Conservation (phyloP, 2,329 filamentous ascomycete genomes). For the Hypoxylon sp. region DNA sequence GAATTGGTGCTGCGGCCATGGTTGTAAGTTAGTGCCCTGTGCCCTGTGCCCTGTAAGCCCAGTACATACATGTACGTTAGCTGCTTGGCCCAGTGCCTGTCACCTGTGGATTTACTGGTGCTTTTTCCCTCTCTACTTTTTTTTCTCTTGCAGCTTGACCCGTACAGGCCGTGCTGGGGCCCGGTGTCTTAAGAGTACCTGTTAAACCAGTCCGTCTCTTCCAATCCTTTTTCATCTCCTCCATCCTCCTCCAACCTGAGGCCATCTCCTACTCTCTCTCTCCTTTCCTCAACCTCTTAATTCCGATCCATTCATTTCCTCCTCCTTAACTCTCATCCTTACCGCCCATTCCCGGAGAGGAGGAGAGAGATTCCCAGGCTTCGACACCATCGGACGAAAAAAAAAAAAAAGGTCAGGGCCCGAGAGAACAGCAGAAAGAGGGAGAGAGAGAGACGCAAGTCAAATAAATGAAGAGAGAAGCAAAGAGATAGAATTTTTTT, state of each 20-base stretch:
- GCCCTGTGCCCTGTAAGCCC: constrained; percentile 3
- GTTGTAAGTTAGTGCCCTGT: background rate
- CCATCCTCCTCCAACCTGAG: constrained; percentile 63
- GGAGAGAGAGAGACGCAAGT: constrained; percentile 27
- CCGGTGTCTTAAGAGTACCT: constrained; percentile 55
- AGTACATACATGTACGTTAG: no score
- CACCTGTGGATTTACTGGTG: constrained; percentile 5
- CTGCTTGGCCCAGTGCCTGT: background rate
- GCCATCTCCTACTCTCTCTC: constrained; percentile 48
- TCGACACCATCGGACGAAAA: constrained; percentile 38
- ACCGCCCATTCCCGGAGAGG: constrained; percentile 55
- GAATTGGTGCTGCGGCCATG: constrained; percentile 23
- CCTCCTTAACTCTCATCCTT: constrained; percentile 48
- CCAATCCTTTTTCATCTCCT: constrained; percentile 64
- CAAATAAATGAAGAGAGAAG: constrained; percentile 42
- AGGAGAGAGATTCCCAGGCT: constrained; percentile 44
- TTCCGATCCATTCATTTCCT: constrained; percentile 64
- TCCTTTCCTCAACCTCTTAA: constrained; percentile 50
- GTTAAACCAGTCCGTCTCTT: constrained; percentile 54
- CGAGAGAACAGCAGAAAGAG: constrained; percentile 35
- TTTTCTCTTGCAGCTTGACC: constrained; percentile 21
- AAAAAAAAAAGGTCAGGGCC: constrained; percentile 37
- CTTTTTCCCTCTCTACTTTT: constrained; percentile 17
- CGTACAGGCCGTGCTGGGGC: constrained; percentile 34
- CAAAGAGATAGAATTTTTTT: constrained; percentile 32